Base-by-base conservation (phyloP, 2,329 filamentous ascomycete genomes). In the Sclerotinia nivalis region DNA sequence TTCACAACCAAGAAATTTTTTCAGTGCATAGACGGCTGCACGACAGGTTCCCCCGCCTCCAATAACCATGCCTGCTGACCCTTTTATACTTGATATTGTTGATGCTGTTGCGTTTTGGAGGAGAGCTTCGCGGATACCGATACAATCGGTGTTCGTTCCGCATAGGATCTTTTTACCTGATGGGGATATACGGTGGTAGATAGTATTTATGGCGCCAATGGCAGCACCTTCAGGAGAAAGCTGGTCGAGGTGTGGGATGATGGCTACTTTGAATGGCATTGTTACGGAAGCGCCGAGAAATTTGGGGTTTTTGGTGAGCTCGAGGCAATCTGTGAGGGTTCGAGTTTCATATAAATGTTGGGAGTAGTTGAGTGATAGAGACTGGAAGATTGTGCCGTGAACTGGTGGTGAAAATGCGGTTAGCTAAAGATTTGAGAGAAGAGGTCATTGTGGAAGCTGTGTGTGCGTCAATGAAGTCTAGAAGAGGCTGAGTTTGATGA, bases 251-350 rank as follows among this genome's bases (percentile, higher is more conserved):
- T 92, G 84, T 0, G 87, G 84, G 71, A 94, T 87, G 77, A 95
- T 93, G 75, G 88, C 84, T 37, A 95, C 87, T 80, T 96, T 95
- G 83, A 93, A 89, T 0, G 92, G 92, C 92, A 95, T 96, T 28
- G 92, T 95, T 50, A 95, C 88, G 4, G 90, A 88, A 31, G 89
- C 80, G 85, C 88, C 89, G 76, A 89, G 90, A 78, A 89, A 91
- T 73, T 84, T 82, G 22, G 86, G 84, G 72, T 89, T 80, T 71
- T 83, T 82, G 47, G 87, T 83, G 10, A 90, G 80, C 8, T 81
- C 72, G 31, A 87, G 77, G 74, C 87, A 88, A 31, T 79, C 75
- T 10, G 79, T 71, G 72, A 87, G 83, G 72, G 85, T 82, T 43
- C 79, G 79, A 3, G 85, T 86, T 72, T 88, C 86, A 37, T 87